Base-by-base conservation (phyloP, 345 rosid species). In the Rhizophora apiculata region DNA sequence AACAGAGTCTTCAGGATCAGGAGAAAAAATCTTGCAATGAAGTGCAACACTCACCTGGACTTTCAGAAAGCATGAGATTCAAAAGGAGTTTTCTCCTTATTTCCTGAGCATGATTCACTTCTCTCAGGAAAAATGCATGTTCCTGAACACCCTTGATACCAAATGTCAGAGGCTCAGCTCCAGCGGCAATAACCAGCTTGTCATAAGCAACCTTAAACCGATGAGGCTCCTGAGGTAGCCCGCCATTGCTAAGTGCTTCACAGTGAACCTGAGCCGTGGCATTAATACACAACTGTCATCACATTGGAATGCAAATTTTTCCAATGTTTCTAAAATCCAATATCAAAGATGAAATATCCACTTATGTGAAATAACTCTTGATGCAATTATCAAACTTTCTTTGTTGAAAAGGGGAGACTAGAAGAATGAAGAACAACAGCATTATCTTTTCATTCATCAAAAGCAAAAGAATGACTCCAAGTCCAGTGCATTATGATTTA, bases 71-170 rank as follows among this genome's bases (percentile, higher is more conserved):
- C 99, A 92, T 95, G 60, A 95, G 86, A 80, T 95, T 92, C 72
- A 95, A 79, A 60, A 95, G 92, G 75, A 95, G 96, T 79, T 86
- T 95, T 82, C 87, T 92, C 63, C 92, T 87, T 43, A 95, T 95
- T 71, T 95, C 96, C 71, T 92, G 98, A 68, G 98, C 99, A 56
- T 89, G 99, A 62, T 83, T 81, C 75, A 90, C 99, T 83, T 95
- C 98, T 13, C 96, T 91, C 6, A 92, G 94, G 78, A 95, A 95
- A 60, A 73, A 87, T 18, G 99, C 96, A 64, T 95, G 87, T 57
- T 88, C 99, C n/a, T 82, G 70, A 43, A 95, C 96, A 13, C 99
- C 98, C 68, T 85, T 88, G 56, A 95, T 80, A 37, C 98, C 98
- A 30, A 95, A 95, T 64, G 99, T 95, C 68, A 90, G 68, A 30